A percentile compares a stretch with the other conserved stretches of the same genome.
These are phyloP conservation scores for Euphrasia arctica DNA, from an alignment of 305 asterid species.

Conservation along the genomic window DNA sequence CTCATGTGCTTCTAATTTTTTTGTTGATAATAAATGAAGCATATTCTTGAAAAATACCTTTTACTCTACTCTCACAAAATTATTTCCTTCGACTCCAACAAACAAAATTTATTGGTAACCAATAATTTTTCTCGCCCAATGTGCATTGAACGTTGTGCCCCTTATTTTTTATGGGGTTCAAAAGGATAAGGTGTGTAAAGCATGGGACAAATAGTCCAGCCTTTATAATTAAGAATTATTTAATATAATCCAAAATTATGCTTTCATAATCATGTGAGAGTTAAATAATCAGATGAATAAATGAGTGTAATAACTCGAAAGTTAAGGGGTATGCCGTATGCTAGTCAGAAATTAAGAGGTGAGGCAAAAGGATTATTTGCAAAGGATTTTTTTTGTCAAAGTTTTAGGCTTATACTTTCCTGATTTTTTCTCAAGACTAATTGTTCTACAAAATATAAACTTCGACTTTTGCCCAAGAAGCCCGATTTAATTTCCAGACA, in stretches of 20 bases:
- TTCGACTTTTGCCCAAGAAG: background rate
- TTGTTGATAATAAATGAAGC: background rate
- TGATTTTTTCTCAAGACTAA: background rate
- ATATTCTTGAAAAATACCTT: background rate
- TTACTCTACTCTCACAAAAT: background rate
- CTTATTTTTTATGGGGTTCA: background rate
- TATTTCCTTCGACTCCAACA: background rate
- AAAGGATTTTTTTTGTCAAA: background rate
- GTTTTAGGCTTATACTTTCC: background rate
- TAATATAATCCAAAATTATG: background rate
- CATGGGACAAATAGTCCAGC: background rate
- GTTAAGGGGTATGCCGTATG: background rate
- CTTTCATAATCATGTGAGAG: background rate
- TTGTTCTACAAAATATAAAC: background rate
- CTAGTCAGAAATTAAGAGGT: background rate
- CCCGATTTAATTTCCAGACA: slow-evolving; percentile 1
- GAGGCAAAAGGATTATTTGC: background rate
- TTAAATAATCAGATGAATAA: background rate
- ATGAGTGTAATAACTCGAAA: background rate
- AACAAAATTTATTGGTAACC: background rate
- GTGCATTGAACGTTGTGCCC: background rate
- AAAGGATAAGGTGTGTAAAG: background rate
- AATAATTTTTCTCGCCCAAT: background rate
- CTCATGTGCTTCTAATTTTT: background rate
- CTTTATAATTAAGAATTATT: background rate